phyloP scores from a whole-genome alignment of 2,329 filamentous ascomycete genomes.

The Alternaria metachromatica region DNA sequence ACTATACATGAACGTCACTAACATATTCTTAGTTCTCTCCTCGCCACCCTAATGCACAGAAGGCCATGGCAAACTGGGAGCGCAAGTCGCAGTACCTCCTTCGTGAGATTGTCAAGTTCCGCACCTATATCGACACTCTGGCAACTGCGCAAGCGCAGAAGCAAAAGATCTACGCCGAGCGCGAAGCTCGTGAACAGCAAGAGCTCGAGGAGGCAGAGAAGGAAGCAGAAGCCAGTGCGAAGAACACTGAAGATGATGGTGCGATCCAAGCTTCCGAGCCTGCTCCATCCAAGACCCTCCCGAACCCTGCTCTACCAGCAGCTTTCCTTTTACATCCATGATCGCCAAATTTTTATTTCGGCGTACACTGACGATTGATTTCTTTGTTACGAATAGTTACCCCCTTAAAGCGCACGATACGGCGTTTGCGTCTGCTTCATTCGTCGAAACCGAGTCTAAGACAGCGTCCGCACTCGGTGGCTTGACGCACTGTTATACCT shows the following conservation, averaged over 20 bases:
- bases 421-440: constrained; percentile 44
- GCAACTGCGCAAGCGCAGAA: constrained; percentile 73
- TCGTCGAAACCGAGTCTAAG: constrained; percentile 38
- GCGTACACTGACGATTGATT: constrained; percentile 37
- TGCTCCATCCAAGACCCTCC: constrained; percentile 5
- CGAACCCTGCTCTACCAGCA: constrained; percentile 1
- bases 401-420: constrained; percentile 45
- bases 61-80: constrained; percentile 97
- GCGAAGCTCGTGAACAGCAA: constrained; percentile 36
- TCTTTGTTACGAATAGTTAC: constrained; percentile 34
- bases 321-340: constrained; percentile 14
- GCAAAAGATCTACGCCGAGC: constrained; percentile 68
- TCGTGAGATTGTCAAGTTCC: constrained; percentile 94
- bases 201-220: constrained; percentile 18
- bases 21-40: constrained; percentile 70
- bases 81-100: constrained; percentile 91
- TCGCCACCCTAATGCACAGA: constrained; percentile 77
- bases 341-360: constrained; percentile 12
- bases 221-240: constrained; percentile 14
- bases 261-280: constrained; percentile 41
- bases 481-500: constrained; percentile 36
- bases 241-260: constrained; percentile 40
- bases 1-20: constrained; percentile 10
- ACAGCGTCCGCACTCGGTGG: constrained; percentile 38
- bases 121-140: constrained; percentile 90